Conservation (phyloP, 1,139 yeast species). For the Wickerhamomyces sp. region DNA sequence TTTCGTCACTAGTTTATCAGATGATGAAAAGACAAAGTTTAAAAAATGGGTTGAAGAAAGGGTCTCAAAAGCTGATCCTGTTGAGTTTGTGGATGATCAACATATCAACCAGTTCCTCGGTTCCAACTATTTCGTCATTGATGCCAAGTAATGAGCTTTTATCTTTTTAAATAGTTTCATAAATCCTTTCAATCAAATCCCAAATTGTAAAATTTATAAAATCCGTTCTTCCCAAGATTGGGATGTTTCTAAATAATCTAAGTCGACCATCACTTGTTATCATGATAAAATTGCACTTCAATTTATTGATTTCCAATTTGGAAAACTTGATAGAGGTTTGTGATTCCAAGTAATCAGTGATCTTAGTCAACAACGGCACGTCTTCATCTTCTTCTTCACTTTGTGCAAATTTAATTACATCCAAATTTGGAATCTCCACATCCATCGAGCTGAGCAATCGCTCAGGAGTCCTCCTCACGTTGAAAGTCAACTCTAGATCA, state of each 20-base stretch:
- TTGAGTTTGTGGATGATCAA: constrained; percentile 6
- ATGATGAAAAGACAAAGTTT: constrained; percentile 32
- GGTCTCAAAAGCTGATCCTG: constrained; percentile 5
- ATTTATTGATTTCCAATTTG: constrained; percentile 11
- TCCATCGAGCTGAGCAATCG: constrained; percentile 11
- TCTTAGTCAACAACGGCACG: constrained; percentile 2
- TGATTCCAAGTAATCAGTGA: constrained; percentile 11
- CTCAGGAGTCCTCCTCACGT: constrained; percentile 6
- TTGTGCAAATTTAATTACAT: constrained; percentile 8
- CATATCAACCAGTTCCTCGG: constrained; percentile 18
- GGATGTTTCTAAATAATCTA: constrained; percentile 16
- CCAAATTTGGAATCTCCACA: constrained; percentile 14
- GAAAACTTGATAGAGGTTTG: constrained; percentile 18
- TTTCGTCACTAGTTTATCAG: constrained; percentile 45
- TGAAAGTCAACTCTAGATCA: constrained; percentile 18
- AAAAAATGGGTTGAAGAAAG: constrained; percentile 29
- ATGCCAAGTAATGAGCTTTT: too few species aligned
- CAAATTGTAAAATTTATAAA: constrained; percentile 20
- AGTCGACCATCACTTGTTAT: constrained; percentile 19
- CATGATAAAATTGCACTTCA: constrained; percentile 17
- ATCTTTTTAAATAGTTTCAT: constrained; percentile 8
- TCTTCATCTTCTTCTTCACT: constrained; percentile 1
- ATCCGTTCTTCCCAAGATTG: constrained; percentile 15
- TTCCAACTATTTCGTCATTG: constrained; percentile 16
- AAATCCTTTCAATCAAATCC: constrained; percentile 20